Percentiles rank a stretch among this genome's conserved stretches.
phyloP scores from a whole-genome alignment of 352 stramenopile species.

The Phytopythium mirpurense region DNA sequence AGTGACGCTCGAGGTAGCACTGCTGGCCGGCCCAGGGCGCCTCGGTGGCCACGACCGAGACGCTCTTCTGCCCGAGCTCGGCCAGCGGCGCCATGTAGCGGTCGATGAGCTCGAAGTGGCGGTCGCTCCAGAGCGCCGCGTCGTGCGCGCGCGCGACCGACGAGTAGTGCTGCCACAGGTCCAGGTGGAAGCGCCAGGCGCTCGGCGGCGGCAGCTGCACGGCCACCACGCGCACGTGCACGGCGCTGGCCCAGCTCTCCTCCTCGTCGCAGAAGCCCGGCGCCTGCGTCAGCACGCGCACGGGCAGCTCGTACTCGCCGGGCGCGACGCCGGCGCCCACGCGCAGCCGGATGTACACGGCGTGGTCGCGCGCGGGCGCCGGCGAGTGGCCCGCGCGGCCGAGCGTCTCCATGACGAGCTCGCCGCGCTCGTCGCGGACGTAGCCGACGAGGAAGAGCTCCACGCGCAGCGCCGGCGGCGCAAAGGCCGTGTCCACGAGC shows the following conservation, averaged over 20 bases:
- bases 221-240: conserved; percentile 48
- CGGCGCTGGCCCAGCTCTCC: conserved; percentile 51
- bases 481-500: conserved; percentile 43
- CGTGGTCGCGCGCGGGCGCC: conserved; percentile 24
- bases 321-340: conserved; percentile 25
- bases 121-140: conserved; percentile 54
- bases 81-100: conserved; percentile 49
- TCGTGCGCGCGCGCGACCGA: conserved; percentile 50
- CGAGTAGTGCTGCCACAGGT: conserved; percentile 74
- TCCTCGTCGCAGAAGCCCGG: conserved; percentile 63
- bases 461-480: conserved; percentile 40
- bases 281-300: conserved; percentile 61
- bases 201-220: conserved; percentile 39
- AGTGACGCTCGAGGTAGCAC: conserved; percentile 62
- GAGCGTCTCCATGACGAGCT: conserved; percentile 57
- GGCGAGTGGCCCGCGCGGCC: conserved; percentile 28
- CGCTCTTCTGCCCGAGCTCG: conserved; percentile 66
- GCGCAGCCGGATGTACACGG: conserved; percentile 53
- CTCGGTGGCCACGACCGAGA: conserved; percentile 69
- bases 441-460: conserved; percentile 52
- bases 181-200: conserved; percentile 61
- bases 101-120: conserved; percentile 65
- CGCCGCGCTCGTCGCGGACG: conserved; percentile 54
- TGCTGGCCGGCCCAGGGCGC: conserved; percentile 77
- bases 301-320: conserved; percentile 56